Evolutionary conservation across 768 basidiomycete species (phyloP).

Genomic region (Sporobolomyces phaffii): DNA sequence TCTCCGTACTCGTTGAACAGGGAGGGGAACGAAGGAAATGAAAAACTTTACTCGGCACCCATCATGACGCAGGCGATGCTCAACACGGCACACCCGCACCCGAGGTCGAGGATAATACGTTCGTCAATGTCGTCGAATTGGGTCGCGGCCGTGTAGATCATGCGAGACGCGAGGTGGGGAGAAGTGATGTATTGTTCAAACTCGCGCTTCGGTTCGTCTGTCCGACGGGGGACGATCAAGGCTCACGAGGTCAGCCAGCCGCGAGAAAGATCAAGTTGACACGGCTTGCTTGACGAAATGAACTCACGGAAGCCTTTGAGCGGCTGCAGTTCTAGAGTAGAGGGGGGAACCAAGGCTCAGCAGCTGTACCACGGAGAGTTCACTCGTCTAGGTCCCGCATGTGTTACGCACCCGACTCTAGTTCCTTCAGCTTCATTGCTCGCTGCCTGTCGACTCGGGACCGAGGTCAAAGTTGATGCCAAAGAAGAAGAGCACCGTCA

Average conservation of each 20-base stretch:
- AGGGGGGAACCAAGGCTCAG: no score
- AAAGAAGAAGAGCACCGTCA: neutral
- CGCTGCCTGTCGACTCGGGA: neutral
- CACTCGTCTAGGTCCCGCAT: neutral
- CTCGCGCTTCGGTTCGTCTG: slow-evolving; percentile 26
- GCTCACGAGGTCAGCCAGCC: no score
- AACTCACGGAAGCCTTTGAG: slow-evolving; percentile 38
- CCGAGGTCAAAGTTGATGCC: neutral
- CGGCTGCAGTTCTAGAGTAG: slow-evolving; percentile 34
- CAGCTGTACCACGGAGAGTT: no score
- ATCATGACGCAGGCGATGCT: slow-evolving; percentile 39
- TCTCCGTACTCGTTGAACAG: no score
- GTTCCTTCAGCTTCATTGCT: slow-evolving; percentile 40
- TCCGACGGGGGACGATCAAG: no score
- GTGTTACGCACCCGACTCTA: slow-evolving; percentile 25
- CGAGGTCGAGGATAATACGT: slow-evolving; percentile 39
- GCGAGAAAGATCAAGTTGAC: no score
- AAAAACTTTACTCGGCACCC: slow-evolving; percentile 35
- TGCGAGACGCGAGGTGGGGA: slow-evolving; percentile 39
- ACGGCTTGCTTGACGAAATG: no score
- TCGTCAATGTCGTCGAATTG: slow-evolving; percentile 41
- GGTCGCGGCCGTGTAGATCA: slow-evolving; percentile 41
- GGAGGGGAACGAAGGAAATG: no score
- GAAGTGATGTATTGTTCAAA: slow-evolving; percentile 40
- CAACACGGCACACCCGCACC: slow-evolving; percentile 40